A percentile compares a stretch with the other conserved stretches of the same genome.
phyloP scores from a whole-genome alignment of 371 early-diverging fungal species.

The Basidiobolus meristosporus region DNA sequence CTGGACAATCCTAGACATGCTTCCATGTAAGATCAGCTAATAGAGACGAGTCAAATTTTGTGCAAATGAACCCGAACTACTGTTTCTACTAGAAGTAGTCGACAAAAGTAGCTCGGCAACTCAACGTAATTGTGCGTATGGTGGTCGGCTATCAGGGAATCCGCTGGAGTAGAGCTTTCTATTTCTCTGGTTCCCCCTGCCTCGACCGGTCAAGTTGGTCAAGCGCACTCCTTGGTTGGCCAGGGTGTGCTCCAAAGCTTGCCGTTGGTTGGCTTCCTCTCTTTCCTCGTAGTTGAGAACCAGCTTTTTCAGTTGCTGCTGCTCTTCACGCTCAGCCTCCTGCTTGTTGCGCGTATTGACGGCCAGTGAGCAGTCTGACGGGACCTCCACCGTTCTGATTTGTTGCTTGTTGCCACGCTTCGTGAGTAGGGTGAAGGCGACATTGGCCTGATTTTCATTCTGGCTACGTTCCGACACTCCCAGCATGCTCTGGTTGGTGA shows the following conservation, averaged over 20 bases:
- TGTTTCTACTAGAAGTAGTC: no score
- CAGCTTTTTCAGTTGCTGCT: constrained; percentile 69
- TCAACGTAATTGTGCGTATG: no score
- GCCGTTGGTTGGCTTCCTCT: constrained; percentile 42
- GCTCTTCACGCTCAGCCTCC: constrained; percentile 74
- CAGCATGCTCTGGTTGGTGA: constrained; percentile 4
- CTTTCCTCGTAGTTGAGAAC: constrained; percentile 81
- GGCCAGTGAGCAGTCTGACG: constrained; percentile 68
- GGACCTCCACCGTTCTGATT: constrained; percentile 59
- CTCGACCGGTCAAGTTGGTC: constrained; percentile 3
- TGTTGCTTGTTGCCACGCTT: constrained; percentile 86
- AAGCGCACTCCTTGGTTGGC: constrained; percentile 12
- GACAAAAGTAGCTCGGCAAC: no score
- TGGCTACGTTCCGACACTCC: constrained; percentile 7
- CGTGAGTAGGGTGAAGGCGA: constrained; percentile 73
- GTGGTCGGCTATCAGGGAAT: no score
- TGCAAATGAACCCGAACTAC: no score
- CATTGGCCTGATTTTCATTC: constrained; percentile 19
- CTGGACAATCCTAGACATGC: no score
- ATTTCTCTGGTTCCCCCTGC: no score
- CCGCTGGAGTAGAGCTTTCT: no score
- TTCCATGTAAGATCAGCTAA: no score
- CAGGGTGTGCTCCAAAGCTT: constrained; percentile 15
- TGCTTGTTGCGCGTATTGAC: constrained; percentile 63
- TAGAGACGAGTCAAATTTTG: no score